Percentiles rank a stretch among this genome's conserved stretches.
Conservation (phyloP, 2,329 filamentous ascomycete species). For the Fusarium hainanense region DNA sequence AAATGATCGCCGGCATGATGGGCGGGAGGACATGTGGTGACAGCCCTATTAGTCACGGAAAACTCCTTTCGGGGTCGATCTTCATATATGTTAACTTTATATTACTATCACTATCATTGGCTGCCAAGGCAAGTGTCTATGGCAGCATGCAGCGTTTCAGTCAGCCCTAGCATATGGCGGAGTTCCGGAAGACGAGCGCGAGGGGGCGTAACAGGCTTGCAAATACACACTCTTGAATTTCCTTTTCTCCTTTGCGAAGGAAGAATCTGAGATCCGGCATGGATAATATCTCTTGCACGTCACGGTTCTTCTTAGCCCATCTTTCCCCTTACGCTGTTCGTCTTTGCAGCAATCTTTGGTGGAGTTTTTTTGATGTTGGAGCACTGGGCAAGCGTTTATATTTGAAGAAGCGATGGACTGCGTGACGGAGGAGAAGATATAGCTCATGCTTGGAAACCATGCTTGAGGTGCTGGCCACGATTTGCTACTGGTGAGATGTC, state of each 20-base stretch:
- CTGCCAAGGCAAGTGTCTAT: constrained; percentile 33
- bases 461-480: constrained; percentile 11
- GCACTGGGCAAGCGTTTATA: constrained; percentile 42
- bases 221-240: constrained; percentile 29
- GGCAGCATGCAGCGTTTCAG: constrained; percentile 41
- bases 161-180: constrained; percentile 50
- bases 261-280: constrained; percentile 26
- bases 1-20: constrained; percentile 50
- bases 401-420: constrained; percentile 25
- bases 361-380: constrained; percentile 37
- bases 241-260: constrained; percentile 32
- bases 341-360: constrained; percentile 29
- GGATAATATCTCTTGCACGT: constrained; percentile 31
- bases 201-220: constrained; percentile 39
- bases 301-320: constrained; percentile 17
- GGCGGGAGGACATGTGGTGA: constrained; percentile 60
- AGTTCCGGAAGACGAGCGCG: constrained; percentile 48
- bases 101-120: constrained; percentile 35
- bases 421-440: constrained; percentile 8
- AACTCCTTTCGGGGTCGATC: constrained; percentile 29
- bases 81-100: constrained; percentile 40
- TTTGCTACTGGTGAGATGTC: constrained; percentile 1
- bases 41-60: constrained; percentile 7
- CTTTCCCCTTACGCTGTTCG: constrained; percentile 20
- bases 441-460: not conserved